Conservation (phyloP, 2,329 filamentous ascomycete species). For the Paraconiothyrium brasiliense region DNA sequence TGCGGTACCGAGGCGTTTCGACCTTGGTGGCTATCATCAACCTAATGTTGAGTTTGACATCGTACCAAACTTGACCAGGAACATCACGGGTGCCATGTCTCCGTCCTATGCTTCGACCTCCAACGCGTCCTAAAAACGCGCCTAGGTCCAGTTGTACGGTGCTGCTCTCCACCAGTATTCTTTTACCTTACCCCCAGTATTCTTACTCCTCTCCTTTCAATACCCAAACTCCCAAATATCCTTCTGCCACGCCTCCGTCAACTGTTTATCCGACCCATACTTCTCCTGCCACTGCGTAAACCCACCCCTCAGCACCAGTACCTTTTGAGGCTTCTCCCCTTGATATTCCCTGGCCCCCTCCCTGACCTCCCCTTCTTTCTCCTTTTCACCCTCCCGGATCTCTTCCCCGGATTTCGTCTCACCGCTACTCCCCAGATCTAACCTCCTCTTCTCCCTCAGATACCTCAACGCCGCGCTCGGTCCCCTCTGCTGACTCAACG, state of each 20-base stretch:
- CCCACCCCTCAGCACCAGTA: conserved; percentile 18
- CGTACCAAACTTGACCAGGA: neutral
- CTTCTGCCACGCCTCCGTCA: conserved; percentile 86
- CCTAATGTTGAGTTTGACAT: neutral
- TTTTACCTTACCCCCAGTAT: neutral
- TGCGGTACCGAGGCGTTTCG: neutral
- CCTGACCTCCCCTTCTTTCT: conserved; percentile 12
- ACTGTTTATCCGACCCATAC: conserved; percentile 76
- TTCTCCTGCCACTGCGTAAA: conserved; percentile 82
- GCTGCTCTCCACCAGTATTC: neutral
- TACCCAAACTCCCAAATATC: conserved; percentile 78
- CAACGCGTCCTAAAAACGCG: neutral
- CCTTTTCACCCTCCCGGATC: conserved; percentile 29
- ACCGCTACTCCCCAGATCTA: conserved; percentile 42
- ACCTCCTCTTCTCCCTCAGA: conserved; percentile 71
- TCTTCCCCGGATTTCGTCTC: conserved; percentile 28
- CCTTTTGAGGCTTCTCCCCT: conserved; percentile 22
- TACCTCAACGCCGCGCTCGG: conserved; percentile 86
- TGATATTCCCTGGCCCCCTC: conserved; percentile 5
- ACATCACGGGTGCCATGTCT: neutral
- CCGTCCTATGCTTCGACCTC: neutral
- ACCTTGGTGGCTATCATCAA: neutral
- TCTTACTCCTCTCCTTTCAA: conserved; percentile 14
- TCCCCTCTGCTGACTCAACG: conserved; percentile 88
- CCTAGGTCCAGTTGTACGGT: neutral